Base-by-base conservation (phyloP, 305 asterid species). In the Nicotiana rustica region DNA sequence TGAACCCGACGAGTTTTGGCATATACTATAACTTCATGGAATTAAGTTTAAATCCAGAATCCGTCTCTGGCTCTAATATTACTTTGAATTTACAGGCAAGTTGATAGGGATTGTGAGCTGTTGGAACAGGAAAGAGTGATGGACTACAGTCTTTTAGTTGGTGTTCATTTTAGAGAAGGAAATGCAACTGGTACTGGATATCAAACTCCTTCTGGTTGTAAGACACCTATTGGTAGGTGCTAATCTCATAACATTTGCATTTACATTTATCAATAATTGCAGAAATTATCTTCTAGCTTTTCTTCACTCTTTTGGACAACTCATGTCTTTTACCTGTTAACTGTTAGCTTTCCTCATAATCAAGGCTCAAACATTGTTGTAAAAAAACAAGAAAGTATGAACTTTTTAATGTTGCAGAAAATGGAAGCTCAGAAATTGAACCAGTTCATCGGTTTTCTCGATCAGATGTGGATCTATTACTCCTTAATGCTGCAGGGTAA, bases 81-180 rank as follows among this genome's bases (percentile, higher is more conserved):
- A 52, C 17, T 75, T 52, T 55, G 66, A 29, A 52, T 29, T 18
- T 87, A 79, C 90, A 93, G 97, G 86, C 97, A 93, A 90, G 93
- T 92, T 4, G 96, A 93, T 65, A 87, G 84, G 78, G 97, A 93
- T 69, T 89, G 96, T 18, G 97, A 93, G 86, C 76, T 92, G 69
- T 93, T 92, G 83, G 97, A 93, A 89, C 96, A 89, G 59, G 97
- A 93, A 83, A 88, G 96, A 80, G 90, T 93, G 41, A 93, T 93
- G 97, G 97, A 93, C 57, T 93, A 93, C 31, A 93, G 96, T 77
- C 97, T 93, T 73, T 85, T 93, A 29, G 96, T 93, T 85, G 97
- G 97, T 47, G 84, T 93, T 83, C 93, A 90, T 67, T 93, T 93
- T 79, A 90, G 87, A 56, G 94, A 93, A 81, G 87, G 88, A 31